A percentile compares a stretch with the other conserved stretches of the same genome.
Evolutionary conservation across 495 filamentous ascomycete genomes (phyloP).

Genomic region (Aspergillus incahuasiensis): DNA sequence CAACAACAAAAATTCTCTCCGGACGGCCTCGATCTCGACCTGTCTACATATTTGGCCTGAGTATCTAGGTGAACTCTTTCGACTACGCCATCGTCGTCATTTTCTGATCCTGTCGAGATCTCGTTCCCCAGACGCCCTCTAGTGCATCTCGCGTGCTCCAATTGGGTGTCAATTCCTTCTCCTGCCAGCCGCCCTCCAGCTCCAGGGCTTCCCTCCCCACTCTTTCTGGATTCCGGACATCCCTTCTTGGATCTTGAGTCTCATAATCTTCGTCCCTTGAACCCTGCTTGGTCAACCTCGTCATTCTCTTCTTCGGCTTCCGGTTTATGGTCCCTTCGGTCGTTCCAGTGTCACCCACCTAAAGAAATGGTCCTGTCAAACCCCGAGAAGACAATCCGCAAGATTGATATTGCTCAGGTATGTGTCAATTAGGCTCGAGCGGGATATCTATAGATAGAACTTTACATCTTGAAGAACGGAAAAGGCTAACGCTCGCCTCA

Average conservation of each 20-base stretch:
- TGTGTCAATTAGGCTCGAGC: conserved; percentile 3
- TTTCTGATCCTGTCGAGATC: neutral
- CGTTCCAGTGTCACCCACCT: conserved; percentile 5
- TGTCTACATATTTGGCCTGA: neutral
- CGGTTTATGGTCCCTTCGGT: conserved; percentile 11
- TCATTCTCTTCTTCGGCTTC: neutral
- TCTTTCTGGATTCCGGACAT: conserved; percentile 6
- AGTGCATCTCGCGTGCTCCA: conserved; percentile 24
- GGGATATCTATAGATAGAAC: neutral
- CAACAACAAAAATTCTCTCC: conserved; percentile 10
- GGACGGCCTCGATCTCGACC: neutral
- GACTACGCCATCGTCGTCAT: neutral
- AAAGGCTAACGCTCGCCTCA: conserved; percentile 1
- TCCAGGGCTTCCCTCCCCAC: conserved; percentile 11
- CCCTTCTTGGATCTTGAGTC: neutral
- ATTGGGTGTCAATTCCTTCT: conserved; percentile 22
- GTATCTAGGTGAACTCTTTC: neutral
- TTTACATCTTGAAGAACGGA: neutral
- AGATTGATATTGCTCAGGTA: conserved; percentile 75
- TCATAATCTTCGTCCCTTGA: neutral
- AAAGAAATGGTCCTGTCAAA: conserved; percentile 33
- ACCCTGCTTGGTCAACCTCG: neutral
- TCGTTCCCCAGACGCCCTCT: conserved; percentile 6
- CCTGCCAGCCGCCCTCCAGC: conserved; percentile 24
- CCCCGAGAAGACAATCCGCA: conserved; percentile 42